phyloP scores from a whole-genome alignment of 2,329 filamentous ascomycete species.

The Achaetomium macrosporum region DNA sequence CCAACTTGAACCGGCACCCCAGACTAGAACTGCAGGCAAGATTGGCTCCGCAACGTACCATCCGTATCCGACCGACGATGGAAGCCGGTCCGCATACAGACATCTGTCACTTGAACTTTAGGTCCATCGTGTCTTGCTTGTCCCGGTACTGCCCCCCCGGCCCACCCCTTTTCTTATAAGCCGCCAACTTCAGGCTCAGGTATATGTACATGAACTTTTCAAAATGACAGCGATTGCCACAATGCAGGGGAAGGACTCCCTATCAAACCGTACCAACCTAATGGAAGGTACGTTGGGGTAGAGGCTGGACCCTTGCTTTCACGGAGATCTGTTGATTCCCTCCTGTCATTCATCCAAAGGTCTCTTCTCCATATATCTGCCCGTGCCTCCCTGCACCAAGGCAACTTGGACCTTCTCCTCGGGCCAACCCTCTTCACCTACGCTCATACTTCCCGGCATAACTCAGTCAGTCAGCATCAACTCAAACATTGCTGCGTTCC shows the following conservation, averaged over 20 bases:
- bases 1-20: background rate
- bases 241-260: background rate
- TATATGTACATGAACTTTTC: conserved; percentile 1
- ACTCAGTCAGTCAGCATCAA: too few relatives aligned
- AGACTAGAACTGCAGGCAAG: background rate
- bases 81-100: conserved; percentile 2
- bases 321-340: too few relatives aligned
- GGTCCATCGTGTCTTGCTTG: too few relatives aligned
- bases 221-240: conserved; percentile 1
- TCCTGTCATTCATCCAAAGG: too few relatives aligned
- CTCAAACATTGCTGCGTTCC: too few relatives aligned
- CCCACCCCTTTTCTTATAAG: background rate
- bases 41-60: background rate
- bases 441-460: too few relatives aligned
- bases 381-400: too few relatives aligned
- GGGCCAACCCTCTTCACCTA: too few relatives aligned
- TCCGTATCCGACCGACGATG: background rate
- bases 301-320: too few relatives aligned
- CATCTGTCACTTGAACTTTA: background rate
- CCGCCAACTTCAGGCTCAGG: background rate
- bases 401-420: too few relatives aligned
- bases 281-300: background rate
- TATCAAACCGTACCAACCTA: background rate
- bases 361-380: too few relatives aligned
- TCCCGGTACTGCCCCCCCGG: background rate